Base-by-base conservation (phyloP, 1,284 basidiomycete species). In the Schizophyllum commune region DNA sequence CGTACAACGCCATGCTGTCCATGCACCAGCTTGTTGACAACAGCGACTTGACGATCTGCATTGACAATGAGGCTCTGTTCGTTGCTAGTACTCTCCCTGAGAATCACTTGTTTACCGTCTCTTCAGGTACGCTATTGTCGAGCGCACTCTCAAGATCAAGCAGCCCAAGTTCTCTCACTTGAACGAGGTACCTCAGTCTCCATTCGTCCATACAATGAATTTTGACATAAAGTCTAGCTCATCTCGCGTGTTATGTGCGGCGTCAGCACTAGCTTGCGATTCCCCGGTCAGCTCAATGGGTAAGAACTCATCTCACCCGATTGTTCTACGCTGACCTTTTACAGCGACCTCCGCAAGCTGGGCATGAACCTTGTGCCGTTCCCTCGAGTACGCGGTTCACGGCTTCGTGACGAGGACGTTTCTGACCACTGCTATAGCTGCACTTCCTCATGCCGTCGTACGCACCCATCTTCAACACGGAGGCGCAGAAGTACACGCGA, bases 201-300 rank as follows among this genome's bases (percentile, higher is more conserved):
- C 51, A 6, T 61, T 66, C 32, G 55, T 52, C 60, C n/a, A 57
- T 20, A 5, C 5, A 47, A 4, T 8, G 58, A 33, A 55, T 51
- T 59, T 53, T 60, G 32, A 55, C 52, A 51, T 47, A 63, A 64
- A 17, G 61, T 65, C 39, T 62, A 91, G 87, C 75, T 93, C 47
- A 85, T 94, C 56, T 81, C 91, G 7, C 87, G 85, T 72, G 92
- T 93, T 55, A 94, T 96, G 92, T 92, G 90, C 64, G 94, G 94
- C 64, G 85, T 93, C 52, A 93, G 90, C 70, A 95, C 94, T 1
- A 92, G 89, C 71, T 78, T 96, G 64, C 91, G 94, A 55, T 96
- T 97, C 84, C 94, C 95, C 34, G 96, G 96, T 59, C 92, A 96
- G 73, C 80, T 96, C 63, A 97, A 97, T 73, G 90, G 88, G 88